These are phyloP conservation scores for Chaetomium sp. DNA, from an alignment of 2,329 filamentous ascomycete species.

Conservation along the genomic window DNA sequence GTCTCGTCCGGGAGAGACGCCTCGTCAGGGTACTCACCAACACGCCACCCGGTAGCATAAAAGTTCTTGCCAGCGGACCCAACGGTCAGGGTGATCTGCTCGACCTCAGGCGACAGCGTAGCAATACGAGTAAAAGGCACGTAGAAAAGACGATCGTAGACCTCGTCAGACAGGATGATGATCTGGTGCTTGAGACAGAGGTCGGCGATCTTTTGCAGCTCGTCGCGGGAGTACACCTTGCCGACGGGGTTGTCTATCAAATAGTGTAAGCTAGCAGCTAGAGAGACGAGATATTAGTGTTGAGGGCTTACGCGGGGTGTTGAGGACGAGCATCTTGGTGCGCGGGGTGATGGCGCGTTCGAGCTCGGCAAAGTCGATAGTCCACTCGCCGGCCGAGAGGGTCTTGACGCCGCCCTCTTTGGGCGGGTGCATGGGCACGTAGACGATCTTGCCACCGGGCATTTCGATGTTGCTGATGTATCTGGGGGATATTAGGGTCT, in stretches of 20 bases:
- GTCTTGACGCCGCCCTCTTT: conserved; percentile 70
- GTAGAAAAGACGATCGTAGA: conserved; percentile 94
- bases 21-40: too few species aligned
- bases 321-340: conserved; percentile 94
- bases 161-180: conserved; percentile 85
- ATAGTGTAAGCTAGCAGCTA: conserved; percentile 3
- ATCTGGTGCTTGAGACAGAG: conserved; percentile 89
- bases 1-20: too few species aligned
- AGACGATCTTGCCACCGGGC: conserved; percentile 90
- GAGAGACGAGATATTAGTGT: neutral
- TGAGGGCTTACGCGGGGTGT: conserved; percentile 52
- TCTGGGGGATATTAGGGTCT: conserved; percentile 1
- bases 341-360: conserved; percentile 66
- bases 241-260: conserved; percentile 81
- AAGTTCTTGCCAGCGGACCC: conserved; percentile 98
- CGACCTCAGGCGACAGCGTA: conserved; percentile 84
- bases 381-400: conserved; percentile 83
- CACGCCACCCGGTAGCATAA: conserved; percentile 94
- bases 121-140: conserved; percentile 90
- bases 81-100: conserved; percentile 82
- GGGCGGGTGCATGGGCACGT: conserved; percentile 90
- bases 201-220: conserved; percentile 78
- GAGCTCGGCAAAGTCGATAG: conserved; percentile 74
- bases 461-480: conserved; percentile 94
- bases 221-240: conserved; percentile 82